Conservation (phyloP, 2,329 filamentous ascomycete genomes). For the Alternaria conjuncta region DNA sequence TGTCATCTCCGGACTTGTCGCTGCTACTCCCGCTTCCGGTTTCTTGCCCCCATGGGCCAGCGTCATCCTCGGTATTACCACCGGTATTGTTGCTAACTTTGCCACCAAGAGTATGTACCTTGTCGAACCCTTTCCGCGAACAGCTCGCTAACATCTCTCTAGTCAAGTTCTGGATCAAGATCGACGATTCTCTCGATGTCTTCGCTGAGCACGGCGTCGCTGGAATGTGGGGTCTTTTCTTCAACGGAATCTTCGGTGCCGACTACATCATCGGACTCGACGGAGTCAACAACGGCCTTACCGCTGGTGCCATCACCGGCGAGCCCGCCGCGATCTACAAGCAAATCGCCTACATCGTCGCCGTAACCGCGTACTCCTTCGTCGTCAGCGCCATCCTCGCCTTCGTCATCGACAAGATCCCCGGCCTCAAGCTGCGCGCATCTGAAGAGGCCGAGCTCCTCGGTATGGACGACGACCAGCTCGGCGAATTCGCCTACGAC, state of each 20-base stretch:
- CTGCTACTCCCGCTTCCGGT: slow-evolving; percentile 83
- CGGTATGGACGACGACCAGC: slow-evolving; percentile 89
- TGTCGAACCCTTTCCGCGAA: neutral
- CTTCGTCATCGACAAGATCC: slow-evolving; percentile 75
- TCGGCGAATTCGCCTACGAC: slow-evolving; percentile 89
- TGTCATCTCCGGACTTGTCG: slow-evolving; percentile 83
- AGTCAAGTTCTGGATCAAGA: slow-evolving; percentile 76
- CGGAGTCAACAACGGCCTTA: slow-evolving; percentile 70
- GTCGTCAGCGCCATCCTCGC: slow-evolving; percentile 76
- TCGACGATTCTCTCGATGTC: slow-evolving; percentile 88
- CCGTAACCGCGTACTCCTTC: slow-evolving; percentile 72
- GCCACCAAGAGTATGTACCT: slow-evolving; percentile 77
- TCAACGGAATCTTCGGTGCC: slow-evolving; percentile 79
- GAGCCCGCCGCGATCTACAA: slow-evolving; percentile 78
- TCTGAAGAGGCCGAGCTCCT: slow-evolving; percentile 83
- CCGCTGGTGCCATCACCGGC: slow-evolving; percentile 72
- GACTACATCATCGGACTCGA: slow-evolving; percentile 77
- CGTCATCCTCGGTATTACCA: slow-evolving; percentile 65
- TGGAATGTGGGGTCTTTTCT: slow-evolving; percentile 78
- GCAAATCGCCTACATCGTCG: slow-evolving; percentile 77
- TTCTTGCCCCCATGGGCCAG: slow-evolving; percentile 74
- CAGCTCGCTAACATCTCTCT: slow-evolving; percentile 26
- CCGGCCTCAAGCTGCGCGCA: slow-evolving; percentile 79
- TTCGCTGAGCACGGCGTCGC: slow-evolving; percentile 89
- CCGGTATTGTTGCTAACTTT: slow-evolving; percentile 78